Evolutionary conservation across 2,329 filamentous ascomycete genomes (phyloP).

Genomic region (Penicillium sp.): DNA sequence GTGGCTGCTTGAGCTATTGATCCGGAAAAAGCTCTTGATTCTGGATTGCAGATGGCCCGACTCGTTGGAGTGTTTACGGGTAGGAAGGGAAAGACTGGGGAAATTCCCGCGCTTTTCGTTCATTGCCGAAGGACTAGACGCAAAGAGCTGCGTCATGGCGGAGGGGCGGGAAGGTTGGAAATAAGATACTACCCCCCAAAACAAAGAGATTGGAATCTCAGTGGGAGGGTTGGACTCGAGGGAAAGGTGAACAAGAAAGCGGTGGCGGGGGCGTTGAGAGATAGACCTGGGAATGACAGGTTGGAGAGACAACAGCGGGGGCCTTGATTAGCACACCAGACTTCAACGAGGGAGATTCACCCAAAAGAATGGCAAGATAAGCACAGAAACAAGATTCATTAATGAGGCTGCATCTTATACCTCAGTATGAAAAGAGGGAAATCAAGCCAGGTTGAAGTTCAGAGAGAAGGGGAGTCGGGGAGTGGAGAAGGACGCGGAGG

Average conservation of each 20-base stretch:
- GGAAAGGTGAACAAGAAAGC: constrained; percentile 7
- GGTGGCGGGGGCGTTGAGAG: constrained; percentile 10
- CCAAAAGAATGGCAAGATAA: constrained; percentile 22
- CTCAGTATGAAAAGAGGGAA: constrained; percentile 8
- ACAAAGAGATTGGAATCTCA: constrained; percentile 3
- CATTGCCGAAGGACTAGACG: constrained; percentile 41
- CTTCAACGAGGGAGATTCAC: constrained; percentile 21
- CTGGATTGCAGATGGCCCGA: constrained; percentile 59
- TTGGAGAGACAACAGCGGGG: constrained; percentile 16
- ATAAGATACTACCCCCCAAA: background rate
- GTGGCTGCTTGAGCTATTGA: constrained; percentile 57
- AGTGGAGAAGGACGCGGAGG: constrained; percentile 25
- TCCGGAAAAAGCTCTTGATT: constrained; percentile 70
- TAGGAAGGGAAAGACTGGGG: constrained; percentile 45
- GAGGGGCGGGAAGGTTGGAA: constrained; percentile 1
- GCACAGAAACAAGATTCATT: constrained; percentile 17
- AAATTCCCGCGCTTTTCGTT: constrained; percentile 51
- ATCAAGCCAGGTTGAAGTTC: constrained; percentile 13
- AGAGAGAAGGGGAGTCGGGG: constrained; percentile 18
- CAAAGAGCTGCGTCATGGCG: constrained; percentile 48
- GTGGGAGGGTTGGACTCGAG: constrained; percentile 10
- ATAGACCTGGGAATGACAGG: constrained; percentile 15
- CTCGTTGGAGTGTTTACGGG: constrained; percentile 47
- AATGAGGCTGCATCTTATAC: constrained; percentile 18
- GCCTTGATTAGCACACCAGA: constrained; percentile 9